phyloP scores from a whole-genome alignment of 106 monocot genomes.

The Narthecium ossifragum region DNA sequence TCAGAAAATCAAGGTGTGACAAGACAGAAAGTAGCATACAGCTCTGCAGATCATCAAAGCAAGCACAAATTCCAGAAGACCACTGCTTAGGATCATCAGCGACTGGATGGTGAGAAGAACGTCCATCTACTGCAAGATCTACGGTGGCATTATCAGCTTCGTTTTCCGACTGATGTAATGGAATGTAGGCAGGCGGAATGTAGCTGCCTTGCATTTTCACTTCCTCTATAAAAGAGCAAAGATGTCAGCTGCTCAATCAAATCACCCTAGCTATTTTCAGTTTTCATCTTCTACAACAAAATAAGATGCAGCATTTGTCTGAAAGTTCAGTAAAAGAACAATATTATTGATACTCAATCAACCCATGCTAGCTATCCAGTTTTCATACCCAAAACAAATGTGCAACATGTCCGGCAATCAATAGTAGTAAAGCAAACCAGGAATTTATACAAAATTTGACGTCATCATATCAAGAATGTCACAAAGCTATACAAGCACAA shows the following conservation, averaged over 20 bases:
- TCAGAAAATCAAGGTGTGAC: conserved; percentile 41
- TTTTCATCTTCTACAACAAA: no score
- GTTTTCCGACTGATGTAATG: conserved; percentile 49
- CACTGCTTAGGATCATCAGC: conserved; percentile 40
- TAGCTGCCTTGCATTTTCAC: conserved; percentile 56
- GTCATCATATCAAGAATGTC: no score
- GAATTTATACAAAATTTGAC: no score
- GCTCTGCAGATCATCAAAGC: conserved; percentile 88
- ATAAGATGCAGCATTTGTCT: no score
- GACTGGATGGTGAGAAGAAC: conserved; percentile 1
- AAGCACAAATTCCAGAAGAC: conserved; percentile 96
- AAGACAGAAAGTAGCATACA: conserved; percentile 79
- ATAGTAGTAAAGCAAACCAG: no score
- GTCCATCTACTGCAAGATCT: conserved; percentile 12
- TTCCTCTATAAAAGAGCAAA: conserved; percentile 13
- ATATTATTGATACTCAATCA: no score
- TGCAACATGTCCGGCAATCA: no score
- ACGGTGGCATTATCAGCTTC: conserved; percentile 24
- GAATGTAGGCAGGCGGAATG: conserved; percentile 76
- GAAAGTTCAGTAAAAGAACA: no score
- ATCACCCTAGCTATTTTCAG: no score
- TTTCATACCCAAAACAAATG: no score
- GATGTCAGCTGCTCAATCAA: background rate
- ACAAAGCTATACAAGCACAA: no score
- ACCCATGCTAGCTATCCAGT: no score